Conservation (phyloP, 768 basidiomycete species). For the Agaricus subrufescens region DNA sequence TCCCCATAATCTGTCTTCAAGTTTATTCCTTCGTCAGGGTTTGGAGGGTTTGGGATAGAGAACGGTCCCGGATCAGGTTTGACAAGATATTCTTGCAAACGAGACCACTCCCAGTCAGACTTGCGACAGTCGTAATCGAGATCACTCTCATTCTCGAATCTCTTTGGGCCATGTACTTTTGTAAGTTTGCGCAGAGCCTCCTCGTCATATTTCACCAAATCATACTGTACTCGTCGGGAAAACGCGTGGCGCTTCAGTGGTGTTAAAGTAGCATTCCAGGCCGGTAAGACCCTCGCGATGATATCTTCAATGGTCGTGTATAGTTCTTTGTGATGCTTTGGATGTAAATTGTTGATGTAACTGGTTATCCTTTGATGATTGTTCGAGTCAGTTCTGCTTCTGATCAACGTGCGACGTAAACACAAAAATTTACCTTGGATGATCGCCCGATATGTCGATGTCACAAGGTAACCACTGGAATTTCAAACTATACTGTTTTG, state of each 20-base stretch:
- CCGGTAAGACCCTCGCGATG: slow-evolving; percentile 19
- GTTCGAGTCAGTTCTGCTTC: not conserved
- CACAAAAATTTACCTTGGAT: slow-evolving; percentile 10
- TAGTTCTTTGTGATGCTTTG: slow-evolving; percentile 13
- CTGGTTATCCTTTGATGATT: slow-evolving; percentile 13
- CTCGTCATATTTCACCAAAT: not conserved
- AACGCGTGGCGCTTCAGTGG: not conserved
- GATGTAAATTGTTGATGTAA: slow-evolving; percentile 34
- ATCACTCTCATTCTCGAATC: not conserved
- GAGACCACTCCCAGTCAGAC: not conserved
- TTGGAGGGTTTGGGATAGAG: too few relatives aligned
- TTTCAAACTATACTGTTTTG: not conserved
- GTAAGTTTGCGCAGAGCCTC: not conserved
- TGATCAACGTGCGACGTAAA: not conserved
- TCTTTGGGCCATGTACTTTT: not conserved
- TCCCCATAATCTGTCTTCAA: slow-evolving; percentile 8
- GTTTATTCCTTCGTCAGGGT: not conserved
- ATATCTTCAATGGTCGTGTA: slow-evolving; percentile 18
- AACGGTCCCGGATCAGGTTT: not conserved
- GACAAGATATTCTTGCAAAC: not conserved
- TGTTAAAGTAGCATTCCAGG: slow-evolving; percentile 18
- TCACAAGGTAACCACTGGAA: slow-evolving; percentile 15
- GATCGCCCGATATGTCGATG: slow-evolving; percentile 12
- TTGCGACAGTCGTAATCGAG: not conserved
- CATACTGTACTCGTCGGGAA: not conserved